Evolutionary conservation across 441 rosid species (phyloP).

Genomic region (Biscutella laevigata): DNA sequence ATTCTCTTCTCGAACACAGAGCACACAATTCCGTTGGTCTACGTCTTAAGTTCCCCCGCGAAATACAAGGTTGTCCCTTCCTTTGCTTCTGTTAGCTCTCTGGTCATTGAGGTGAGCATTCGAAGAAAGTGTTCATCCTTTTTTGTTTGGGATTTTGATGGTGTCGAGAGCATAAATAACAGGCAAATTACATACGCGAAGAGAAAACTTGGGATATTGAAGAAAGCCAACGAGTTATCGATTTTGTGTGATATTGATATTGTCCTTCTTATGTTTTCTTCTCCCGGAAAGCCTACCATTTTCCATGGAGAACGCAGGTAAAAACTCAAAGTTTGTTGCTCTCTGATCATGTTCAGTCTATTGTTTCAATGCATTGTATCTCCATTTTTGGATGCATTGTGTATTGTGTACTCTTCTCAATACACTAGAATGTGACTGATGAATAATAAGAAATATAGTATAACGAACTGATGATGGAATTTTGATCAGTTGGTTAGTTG

Average conservation of each 20-base stretch:
- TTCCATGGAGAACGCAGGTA: conserved; percentile 39
- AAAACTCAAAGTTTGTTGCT: background rate
- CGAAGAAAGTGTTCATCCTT: background rate
- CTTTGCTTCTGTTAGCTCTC: background rate
- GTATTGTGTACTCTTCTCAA: no score
- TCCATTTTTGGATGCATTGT: no score
- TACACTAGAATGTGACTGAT: no score
- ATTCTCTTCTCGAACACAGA: background rate
- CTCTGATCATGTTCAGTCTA: background rate
- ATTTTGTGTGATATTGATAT: conserved; percentile 40
- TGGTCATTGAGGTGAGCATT: background rate
- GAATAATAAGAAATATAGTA: no score
- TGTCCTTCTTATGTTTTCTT: conserved; percentile 42
- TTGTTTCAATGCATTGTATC: no score
- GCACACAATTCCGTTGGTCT: background rate
- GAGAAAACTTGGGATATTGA: conserved; percentile 31
- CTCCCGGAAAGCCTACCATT: conserved; percentile 31
- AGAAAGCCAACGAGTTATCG: conserved; percentile 36
- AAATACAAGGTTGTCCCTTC: background rate
- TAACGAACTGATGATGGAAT: no score
- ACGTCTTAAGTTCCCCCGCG: background rate
- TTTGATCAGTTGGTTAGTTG: no score
- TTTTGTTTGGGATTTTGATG: conserved; percentile 8
- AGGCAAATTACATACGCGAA: conserved; percentile 34
- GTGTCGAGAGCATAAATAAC: conserved; percentile 33